Base-by-base conservation (phyloP, 495 filamentous ascomycete genomes). In the Xylaria grammica region DNA sequence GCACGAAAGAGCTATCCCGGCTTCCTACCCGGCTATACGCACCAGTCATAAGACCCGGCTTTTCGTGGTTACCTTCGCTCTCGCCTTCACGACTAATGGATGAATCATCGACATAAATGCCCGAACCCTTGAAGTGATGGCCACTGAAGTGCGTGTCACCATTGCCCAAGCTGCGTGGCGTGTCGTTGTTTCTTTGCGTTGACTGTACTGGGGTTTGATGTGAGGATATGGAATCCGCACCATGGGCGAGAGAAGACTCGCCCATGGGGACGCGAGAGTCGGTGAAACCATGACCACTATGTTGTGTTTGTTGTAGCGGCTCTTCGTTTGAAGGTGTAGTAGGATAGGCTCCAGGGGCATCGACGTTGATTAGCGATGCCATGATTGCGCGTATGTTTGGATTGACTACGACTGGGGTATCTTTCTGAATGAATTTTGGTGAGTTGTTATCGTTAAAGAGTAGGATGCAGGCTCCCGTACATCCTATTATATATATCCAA, bases 1-100 rank as follows among this genome's bases (percentile, higher is more conserved):
- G 24, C n/a, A 36, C 6, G 36, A 19, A 17, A 17, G 2, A 17
- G 1, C 55, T 56, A 1, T 42, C 50, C 0, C 24, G 24, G 19
- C 17, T 32, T 30, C 19, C 56, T 34, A 59, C n/a, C 27, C 66
- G 63, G 30, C 65, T 67, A 8, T 67, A 64, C 9, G 69, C 66
- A 2, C 71, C 69, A 36, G 71, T 67, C 65, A 73, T 67, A 1
- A 71, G 34, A 11, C 69, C 66, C 5, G 69, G 71, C 24, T 71
- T 62, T 3, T 34, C n/a, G n/a, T n/a, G n/a, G n/a, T n/a, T n/a
- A n/a, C n/a, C n/a, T n/a, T n/a, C n/a, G n/a, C n/a, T n/a, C n/a
- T n/a, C 50, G 0, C 48, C 26, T 2, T 29, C 38, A 17, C 24
- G 20, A 19, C 27, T 45, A 9, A n/a, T n/a, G 27, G n/a, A 1